phyloP scores from a whole-genome alignment of 1,284 basidiomycete species.

The Apiotrichum gracile region DNA sequence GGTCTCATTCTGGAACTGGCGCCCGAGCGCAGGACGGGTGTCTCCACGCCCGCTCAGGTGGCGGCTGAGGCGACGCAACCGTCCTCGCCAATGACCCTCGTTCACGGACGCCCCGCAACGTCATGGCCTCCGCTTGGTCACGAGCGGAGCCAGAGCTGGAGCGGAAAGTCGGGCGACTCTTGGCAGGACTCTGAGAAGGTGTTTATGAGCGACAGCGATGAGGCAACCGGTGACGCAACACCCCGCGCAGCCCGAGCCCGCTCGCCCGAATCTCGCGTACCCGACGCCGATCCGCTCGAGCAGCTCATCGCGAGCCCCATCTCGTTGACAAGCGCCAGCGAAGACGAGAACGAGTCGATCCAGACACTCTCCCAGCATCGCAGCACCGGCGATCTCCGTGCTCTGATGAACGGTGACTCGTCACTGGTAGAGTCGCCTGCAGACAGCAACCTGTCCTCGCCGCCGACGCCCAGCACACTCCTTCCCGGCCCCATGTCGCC shows the following conservation, averaged over 20 bases:
- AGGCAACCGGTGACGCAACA: conserved; percentile 22
- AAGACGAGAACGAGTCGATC: conserved; percentile 9
- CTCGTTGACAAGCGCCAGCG: neutral
- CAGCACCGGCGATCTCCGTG: conserved; percentile 32
- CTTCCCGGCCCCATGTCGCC: conserved; percentile 26
- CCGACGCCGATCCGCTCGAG: neutral
- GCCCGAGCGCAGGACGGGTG: conserved; percentile 2
- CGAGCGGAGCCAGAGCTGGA: conserved; percentile 40
- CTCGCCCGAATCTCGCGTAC: conserved; percentile 20
- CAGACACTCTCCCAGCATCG: conserved; percentile 8
- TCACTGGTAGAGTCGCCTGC: conserved; percentile 42
- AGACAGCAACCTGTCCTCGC: conserved; percentile 41
- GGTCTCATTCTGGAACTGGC: conserved; percentile 6
- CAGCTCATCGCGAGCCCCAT: conserved; percentile 1
- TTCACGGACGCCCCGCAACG: conserved; percentile 38
- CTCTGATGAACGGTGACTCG: conserved; percentile 21
- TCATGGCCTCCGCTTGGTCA: conserved; percentile 12
- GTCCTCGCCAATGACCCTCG: conserved; percentile 23
- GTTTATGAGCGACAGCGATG: conserved; percentile 1
- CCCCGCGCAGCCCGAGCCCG: conserved; percentile 27
- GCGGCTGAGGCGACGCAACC: neutral
- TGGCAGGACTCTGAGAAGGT: neutral
- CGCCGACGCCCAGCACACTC: conserved; percentile 30
- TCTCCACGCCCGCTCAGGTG: neutral
- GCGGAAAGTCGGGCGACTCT: conserved; percentile 13